Evolutionary conservation across 2,329 filamentous ascomycete species (phyloP).

Genomic region (Phoma sp.): DNA sequence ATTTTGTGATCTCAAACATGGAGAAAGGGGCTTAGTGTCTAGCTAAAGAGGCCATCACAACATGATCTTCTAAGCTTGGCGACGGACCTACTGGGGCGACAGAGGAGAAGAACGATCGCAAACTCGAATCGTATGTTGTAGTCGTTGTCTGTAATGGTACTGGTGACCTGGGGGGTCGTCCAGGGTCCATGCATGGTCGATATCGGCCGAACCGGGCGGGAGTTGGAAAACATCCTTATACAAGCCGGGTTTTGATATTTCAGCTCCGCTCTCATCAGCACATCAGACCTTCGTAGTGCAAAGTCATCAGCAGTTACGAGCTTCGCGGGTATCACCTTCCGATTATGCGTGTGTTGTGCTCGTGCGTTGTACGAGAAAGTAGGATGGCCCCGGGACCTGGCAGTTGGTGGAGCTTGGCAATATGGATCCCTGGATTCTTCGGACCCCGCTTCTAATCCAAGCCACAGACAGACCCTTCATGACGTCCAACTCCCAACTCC

Average conservation of each 20-base stretch:
- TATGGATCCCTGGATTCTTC: constrained; percentile 3
- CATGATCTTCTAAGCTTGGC: neutral
- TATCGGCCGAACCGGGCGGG: neutral
- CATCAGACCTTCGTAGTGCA: neutral
- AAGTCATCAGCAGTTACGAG: neutral
- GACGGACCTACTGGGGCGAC: neutral
- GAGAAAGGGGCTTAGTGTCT: neutral
- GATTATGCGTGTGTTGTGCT: neutral
- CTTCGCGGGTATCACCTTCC: constrained; percentile 11
- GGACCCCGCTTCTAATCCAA: constrained; percentile 12
- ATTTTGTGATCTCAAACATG: neutral
- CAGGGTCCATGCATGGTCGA: neutral
- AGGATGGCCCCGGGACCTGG: constrained; percentile 14
- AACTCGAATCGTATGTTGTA: neutral
- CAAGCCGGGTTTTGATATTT: too few species aligned
- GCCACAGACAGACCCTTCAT: constrained; percentile 14
- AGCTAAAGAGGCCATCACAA: neutral
- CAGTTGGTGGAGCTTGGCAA: constrained; percentile 16
- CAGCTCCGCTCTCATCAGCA: neutral
- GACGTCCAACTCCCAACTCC: constrained; percentile 2
- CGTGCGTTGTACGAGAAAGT: constrained; percentile 13
- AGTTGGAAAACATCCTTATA: neutral
- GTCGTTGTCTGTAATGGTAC: too few species aligned
- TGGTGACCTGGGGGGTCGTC: too few species aligned
- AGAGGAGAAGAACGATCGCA: neutral